Evolutionary conservation across 306 rosid genomes (phyloP), one percentile per base, ranked within the genome.

Genomic region (Vicia villosa): DNA sequence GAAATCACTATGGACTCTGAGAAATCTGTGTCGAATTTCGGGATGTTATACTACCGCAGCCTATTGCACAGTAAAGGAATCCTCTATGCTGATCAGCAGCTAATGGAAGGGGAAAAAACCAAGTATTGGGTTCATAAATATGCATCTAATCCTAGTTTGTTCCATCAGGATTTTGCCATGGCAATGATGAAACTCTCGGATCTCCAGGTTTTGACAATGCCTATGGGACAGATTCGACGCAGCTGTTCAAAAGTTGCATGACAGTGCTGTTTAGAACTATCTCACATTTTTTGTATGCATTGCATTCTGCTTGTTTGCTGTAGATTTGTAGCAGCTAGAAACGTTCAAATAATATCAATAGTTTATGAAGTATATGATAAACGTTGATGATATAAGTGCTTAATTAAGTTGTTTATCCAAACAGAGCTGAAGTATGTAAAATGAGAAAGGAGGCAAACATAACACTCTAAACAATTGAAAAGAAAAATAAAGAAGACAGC

Each of bases 161-260:
- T 85, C 60, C 66, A 22, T 17, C 72, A 10, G 47, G 52, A 82
- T 52, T 85, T 82, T 14, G 61, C 86, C 56, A 28, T 46, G 43
- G 81, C 72, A 69, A 82, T 74, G 80, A 82, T 82, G 73, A 81
- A 81, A 66, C 87, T 77, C 70, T 74, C 81, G 5, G 65, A 79
- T 64, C 83, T 73, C 52, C 79, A 14, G 13, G 83, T 82, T 56
- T 72, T 83, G 80, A 83, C 76, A 42, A 40, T 8, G 30, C 82
- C 80, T 40, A 17, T 60, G 62, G 80, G 85, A 72, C 87, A 77
- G 70, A 80, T 76, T 71, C 68, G 77, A 63, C 63, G 42, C 42
- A 79, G 19, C 30, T 83, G 83, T 79, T 77, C 80, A 47, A 76
- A 76, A 79, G 69, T 51, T 69, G 73, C 42, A 66, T 74, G 78